Evolutionary conservation across 495 filamentous ascomycete genomes (phyloP).

Genomic region (Parathielavia appendiculata): DNA sequence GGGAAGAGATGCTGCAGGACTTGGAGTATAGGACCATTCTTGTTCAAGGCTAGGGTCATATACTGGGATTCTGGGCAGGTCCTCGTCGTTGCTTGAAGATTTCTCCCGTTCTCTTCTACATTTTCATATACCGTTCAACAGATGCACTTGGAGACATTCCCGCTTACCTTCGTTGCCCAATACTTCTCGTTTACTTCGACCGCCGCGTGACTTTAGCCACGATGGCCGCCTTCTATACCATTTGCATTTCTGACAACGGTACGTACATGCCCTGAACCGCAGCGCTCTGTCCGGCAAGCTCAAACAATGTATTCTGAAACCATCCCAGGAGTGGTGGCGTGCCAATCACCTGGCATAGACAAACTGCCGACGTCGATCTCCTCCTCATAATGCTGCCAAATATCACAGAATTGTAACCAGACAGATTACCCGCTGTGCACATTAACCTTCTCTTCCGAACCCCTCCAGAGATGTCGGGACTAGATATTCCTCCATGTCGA

Average conservation of each 20-base stretch:
- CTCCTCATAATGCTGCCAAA: not conserved
- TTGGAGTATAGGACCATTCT: slow-evolving; percentile 15
- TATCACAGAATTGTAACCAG: slow-evolving; percentile 5
- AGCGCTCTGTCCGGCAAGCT: not conserved
- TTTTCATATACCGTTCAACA: too few species aligned
- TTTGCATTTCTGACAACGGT: too few species aligned
- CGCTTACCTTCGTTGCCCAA: too few species aligned
- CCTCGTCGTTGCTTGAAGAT: too few species aligned
- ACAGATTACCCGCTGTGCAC: slow-evolving; percentile 7
- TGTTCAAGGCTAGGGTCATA: slow-evolving; percentile 2
- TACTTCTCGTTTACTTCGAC: too few species aligned
- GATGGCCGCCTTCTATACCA: too few species aligned
- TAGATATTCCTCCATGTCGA: not conserved
- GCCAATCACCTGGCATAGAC: slow-evolving; percentile 6
- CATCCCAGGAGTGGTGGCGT: not conserved
- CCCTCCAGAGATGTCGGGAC: not conserved
- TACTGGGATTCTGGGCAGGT: too few species aligned
- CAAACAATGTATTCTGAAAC: not conserved
- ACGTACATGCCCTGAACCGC: too few species aligned
- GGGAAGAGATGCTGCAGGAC: not conserved
- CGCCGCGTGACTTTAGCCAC: too few species aligned
- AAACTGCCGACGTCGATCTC: slow-evolving; percentile 8
- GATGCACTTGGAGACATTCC: too few species aligned
- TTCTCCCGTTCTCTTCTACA: not conserved
- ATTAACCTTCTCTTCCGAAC: not conserved